Evolutionary conservation across 805 yeast genomes (phyloP).

Genomic region (Nakazawaea ernobii): DNA sequence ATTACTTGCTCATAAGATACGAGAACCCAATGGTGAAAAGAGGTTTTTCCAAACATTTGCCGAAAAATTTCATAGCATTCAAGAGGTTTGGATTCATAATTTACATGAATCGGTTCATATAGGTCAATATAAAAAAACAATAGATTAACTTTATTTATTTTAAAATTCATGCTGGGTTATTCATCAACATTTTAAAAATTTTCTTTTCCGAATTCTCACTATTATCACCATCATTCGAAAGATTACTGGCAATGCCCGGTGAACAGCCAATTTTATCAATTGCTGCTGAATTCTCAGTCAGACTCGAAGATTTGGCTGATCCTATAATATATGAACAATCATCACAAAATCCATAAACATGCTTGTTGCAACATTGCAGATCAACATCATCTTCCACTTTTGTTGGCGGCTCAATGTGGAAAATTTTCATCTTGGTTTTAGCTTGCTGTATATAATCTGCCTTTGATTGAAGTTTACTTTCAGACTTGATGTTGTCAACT

Average conservation of each 20-base stretch:
- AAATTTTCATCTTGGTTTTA: not conserved
- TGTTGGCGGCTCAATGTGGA: not conserved
- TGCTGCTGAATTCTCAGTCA: not conserved
- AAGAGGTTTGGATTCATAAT: constrained; percentile 7
- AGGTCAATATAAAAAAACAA: constrained; percentile 1
- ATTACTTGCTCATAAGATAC: constrained; percentile 24
- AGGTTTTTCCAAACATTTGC: constrained; percentile 4
- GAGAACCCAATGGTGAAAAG: constrained; percentile 6
- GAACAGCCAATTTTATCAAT: not conserved
- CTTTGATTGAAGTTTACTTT: no score
- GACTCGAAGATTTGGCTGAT: constrained; percentile 3
- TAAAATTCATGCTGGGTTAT: constrained; percentile 1
- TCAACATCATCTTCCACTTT: no score
- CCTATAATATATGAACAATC: constrained; percentile 10
- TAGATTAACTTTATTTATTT: no score
- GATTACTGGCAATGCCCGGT: not conserved
- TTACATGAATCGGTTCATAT: constrained; percentile 6
- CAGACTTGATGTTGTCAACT: no score
- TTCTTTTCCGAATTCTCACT: not conserved
- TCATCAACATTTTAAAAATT: not conserved
- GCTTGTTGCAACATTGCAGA: not conserved
- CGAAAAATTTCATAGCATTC: not conserved
- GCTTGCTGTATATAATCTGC: no score
- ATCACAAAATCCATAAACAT: constrained; percentile 1
- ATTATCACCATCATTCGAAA: no score